phyloP scores from a whole-genome alignment of 23 red algal species.

The Gracilaria gracilis region DNA sequence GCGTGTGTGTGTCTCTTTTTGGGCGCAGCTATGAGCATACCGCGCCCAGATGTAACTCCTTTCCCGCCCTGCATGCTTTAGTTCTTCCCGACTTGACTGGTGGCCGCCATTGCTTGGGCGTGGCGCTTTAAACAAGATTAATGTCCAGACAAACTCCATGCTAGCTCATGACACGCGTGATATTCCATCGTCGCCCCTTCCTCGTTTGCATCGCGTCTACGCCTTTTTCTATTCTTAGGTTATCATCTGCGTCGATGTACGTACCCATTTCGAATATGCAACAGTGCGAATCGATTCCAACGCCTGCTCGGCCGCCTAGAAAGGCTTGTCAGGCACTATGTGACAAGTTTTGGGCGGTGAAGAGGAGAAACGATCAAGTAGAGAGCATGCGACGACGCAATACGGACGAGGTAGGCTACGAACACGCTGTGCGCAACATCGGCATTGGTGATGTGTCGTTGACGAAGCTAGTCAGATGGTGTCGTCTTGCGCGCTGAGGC shows the following conservation, averaged over 20 bases:
- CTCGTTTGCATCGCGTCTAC: background rate
- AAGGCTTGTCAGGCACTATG: background rate
- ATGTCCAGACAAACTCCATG: constrained; percentile 6
- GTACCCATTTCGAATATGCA: background rate
- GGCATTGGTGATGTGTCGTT: too few species aligned
- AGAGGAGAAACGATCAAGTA: constrained; percentile 27
- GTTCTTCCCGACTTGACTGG: too few species aligned
- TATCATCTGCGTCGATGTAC: constrained; percentile 10
- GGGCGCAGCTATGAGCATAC: too few species aligned
- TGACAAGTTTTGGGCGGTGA: constrained; percentile 20
- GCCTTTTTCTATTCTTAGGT: background rate
- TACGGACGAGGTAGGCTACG: too few species aligned
- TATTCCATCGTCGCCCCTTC: background rate
- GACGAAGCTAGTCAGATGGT: too few species aligned
- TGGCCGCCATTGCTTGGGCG: too few species aligned
- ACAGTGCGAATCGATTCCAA: constrained; percentile 7
- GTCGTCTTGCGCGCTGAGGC: too few species aligned
- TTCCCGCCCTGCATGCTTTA: too few species aligned
- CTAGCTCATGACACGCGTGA: constrained; percentile 1
- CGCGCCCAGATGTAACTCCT: too few species aligned
- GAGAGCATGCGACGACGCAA: constrained; percentile 2
- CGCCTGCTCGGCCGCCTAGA: background rate
- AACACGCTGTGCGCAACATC: too few species aligned
- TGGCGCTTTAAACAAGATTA: too few species aligned
- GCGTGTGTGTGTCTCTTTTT: too few species aligned